phyloP scores from a whole-genome alignment of 108 stramenopile species.

The Skeletonema costatum region DNA sequence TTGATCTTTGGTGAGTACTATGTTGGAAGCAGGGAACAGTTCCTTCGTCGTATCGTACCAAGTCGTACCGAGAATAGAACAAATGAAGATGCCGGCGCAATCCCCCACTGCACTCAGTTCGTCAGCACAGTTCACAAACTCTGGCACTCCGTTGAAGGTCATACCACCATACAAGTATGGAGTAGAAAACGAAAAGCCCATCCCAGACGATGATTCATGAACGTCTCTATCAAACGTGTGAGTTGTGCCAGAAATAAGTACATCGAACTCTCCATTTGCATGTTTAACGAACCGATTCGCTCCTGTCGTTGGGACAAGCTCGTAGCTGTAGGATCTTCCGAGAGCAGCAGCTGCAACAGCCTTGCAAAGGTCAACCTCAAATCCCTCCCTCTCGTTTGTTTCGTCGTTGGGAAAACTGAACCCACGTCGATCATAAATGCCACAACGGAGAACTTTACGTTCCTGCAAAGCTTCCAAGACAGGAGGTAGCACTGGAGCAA shows the following conservation, averaged over 20 bases:
- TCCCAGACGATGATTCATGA: slow-evolving; percentile 13
- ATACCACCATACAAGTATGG: background rate
- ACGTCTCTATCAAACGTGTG: slow-evolving; percentile 45
- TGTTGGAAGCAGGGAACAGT: slow-evolving; percentile 30
- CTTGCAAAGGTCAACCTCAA: slow-evolving; percentile 22
- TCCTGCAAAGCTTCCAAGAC: no score
- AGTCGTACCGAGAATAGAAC: no score
- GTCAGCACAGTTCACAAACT: slow-evolving; percentile 37
- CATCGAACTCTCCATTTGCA: background rate
- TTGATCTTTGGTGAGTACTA: background rate
- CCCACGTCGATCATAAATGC: no score
- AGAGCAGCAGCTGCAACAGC: slow-evolving; percentile 33
- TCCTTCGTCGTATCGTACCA: background rate
- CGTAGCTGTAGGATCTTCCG: background rate
- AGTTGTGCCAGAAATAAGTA: slow-evolving; percentile 16
- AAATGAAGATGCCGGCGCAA: no score
- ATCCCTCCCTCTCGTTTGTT: background rate
- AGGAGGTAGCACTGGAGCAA: no score
- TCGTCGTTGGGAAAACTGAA: no score
- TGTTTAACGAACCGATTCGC: background rate
- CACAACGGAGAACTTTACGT: no score
- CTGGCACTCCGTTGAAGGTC: no score
- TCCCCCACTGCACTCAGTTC: background rate
- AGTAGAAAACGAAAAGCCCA: background rate
- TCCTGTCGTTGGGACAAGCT: background rate